Evolutionary conservation across 106 monocot genomes (phyloP).

Genomic region (Alisma plantagoaquatica): DNA sequence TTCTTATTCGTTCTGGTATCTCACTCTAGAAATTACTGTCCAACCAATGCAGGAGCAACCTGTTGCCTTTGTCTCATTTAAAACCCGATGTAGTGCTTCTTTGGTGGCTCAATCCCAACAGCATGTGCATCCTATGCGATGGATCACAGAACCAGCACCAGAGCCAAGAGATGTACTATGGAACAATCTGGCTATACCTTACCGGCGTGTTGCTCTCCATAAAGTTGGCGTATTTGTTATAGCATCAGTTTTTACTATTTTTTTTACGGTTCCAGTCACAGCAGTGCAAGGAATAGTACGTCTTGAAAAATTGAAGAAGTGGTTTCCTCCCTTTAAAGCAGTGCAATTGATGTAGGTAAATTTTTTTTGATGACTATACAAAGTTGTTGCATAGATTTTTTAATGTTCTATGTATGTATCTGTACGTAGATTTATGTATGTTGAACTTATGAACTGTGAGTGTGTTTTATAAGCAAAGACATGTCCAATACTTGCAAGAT

Average conservation of each 20-base stretch:
- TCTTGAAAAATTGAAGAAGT: constrained; percentile 61
- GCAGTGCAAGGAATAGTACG: constrained; percentile 75
- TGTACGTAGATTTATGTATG: too few relatives aligned
- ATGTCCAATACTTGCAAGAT: too few relatives aligned
- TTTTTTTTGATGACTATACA: too few relatives aligned
- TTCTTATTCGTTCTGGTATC: too few relatives aligned
- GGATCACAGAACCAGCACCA: constrained; percentile 62
- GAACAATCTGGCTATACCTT: constrained; percentile 65
- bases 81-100: constrained; percentile 45
- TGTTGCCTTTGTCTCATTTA: constrained; percentile 66
- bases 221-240: constrained; percentile 40
- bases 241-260: constrained; percentile 42
- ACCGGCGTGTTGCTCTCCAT: constrained; percentile 21
- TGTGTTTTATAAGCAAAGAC: too few relatives aligned
- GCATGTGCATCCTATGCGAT: constrained; percentile 49
- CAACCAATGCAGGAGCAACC: constrained; percentile 69
- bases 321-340: constrained; percentile 69
- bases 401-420: too few relatives aligned
- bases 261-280: constrained; percentile 66
- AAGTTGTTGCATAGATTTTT: too few relatives aligned
- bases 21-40: too few relatives aligned
- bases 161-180: constrained; percentile 57
- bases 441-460: too few relatives aligned
- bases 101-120: constrained; percentile 54
- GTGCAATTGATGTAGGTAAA: constrained; percentile 56